A percentile compares a stretch with the other conserved stretches of the same genome.
These are phyloP conservation scores for Macrolepiota fuliginosa DNA, from an alignment of 768 basidiomycete species.

Conservation along the genomic window DNA sequence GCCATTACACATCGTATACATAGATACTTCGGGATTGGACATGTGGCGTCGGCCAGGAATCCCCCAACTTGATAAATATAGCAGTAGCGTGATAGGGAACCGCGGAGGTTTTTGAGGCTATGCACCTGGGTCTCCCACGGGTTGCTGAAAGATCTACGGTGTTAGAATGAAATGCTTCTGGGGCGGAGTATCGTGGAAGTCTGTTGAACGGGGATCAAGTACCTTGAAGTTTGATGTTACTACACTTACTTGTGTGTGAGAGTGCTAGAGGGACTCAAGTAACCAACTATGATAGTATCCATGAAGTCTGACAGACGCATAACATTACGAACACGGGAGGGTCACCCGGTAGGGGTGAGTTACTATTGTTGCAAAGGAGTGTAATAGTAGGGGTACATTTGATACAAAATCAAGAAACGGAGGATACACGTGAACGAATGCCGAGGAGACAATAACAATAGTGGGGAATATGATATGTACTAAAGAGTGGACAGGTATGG, in stretches of 20 bases:
- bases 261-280: neutral
- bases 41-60: neutral
- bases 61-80: neutral
- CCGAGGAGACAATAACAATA: slow-evolving; percentile 6
- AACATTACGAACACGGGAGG: neutral
- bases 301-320: neutral
- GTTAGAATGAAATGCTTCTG: neutral
- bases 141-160: neutral
- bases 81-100: slow-evolving; percentile 4
- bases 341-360: neutral
- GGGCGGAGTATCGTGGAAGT: no score
- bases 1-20: neutral
- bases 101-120: slow-evolving; percentile 2
- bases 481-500: neutral
- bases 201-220: no score
- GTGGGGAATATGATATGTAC: neutral
- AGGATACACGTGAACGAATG: neutral
- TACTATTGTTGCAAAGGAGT: slow-evolving; percentile 9
- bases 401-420: slow-evolving; percentile 5
- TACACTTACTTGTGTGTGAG: no score
- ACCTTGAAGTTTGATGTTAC: no score
- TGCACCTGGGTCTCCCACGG: neutral
- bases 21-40: neutral
- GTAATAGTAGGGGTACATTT: slow-evolving; percentile 6
- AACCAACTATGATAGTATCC: neutral